These are phyloP conservation scores for Tympanopsis confertula DNA, from an alignment of 2,329 filamentous ascomycete species.

Conservation along the genomic window DNA sequence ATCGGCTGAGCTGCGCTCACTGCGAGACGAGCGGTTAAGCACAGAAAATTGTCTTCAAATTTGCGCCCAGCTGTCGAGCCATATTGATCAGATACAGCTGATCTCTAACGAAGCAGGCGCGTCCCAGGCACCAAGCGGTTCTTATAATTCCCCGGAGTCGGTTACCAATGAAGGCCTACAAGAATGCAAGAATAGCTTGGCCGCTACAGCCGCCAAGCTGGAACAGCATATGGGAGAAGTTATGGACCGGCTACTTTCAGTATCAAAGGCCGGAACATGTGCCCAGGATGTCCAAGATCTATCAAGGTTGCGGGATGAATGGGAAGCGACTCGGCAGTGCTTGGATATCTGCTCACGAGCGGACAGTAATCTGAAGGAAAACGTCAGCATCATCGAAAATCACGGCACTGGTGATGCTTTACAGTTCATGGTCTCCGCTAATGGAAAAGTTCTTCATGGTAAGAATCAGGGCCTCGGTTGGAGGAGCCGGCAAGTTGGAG, in stretches of 20 bases:
- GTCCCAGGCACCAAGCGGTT: conserved; percentile 3
- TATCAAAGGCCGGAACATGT: conserved; percentile 1
- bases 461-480: conserved; percentile 2
- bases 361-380: conserved; percentile 2
- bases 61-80: conserved; percentile 4
- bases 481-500: conserved; percentile 2
- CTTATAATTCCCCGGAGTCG: too few species aligned
- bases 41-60: conserved; percentile 5
- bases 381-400: conserved; percentile 5
- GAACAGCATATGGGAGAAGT: conserved; percentile 1
- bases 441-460: conserved; percentile 3
- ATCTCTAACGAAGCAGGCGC: conserved; percentile 2
- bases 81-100: conserved; percentile 3
- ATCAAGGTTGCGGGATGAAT: conserved; percentile 3
- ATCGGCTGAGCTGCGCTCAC: conserved; percentile 2
- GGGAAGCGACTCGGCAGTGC: conserved; percentile 5
- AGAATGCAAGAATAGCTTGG: neutral
- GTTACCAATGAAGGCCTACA: neutral
- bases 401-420: conserved; percentile 4
- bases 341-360: conserved; percentile 4
- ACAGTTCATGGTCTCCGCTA: conserved; percentile 5
- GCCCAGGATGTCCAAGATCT: conserved; percentile 3
- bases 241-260: conserved; percentile 2
- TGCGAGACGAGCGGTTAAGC: conserved; percentile 5
- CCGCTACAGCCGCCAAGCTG: neutral